A percentile compares a stretch with the other conserved stretches of the same genome.
These are phyloP conservation scores for Russula vinacea DNA, from an alignment of 768 basidiomycete species.

Conservation along the genomic window DNA sequence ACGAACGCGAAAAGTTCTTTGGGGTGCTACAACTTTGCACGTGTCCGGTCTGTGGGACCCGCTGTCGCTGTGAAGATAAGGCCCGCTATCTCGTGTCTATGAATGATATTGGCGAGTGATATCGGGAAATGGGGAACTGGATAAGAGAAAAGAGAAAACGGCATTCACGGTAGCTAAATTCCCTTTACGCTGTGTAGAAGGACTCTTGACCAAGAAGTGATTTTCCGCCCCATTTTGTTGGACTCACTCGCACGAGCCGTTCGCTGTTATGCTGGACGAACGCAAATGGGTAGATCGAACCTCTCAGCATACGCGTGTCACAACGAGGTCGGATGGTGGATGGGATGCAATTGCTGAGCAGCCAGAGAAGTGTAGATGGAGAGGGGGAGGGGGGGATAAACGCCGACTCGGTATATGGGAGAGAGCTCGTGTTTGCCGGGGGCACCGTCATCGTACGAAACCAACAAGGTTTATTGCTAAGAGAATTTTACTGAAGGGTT, in stretches of 20 bases:
- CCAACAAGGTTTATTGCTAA: neutral
- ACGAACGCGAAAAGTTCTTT: slow-evolving; percentile 30
- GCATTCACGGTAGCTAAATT: neutral
- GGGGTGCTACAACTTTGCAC: slow-evolving; percentile 30
- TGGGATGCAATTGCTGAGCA: slow-evolving; percentile 9
- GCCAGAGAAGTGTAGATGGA: slow-evolving; percentile 3
- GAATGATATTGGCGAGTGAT: too few relatives aligned
- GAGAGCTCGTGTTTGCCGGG: neutral
- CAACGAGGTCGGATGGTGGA: slow-evolving; percentile 14
- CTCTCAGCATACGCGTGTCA: neutral
- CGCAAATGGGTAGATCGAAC: slow-evolving; percentile 11
- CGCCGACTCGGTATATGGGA: neutral
- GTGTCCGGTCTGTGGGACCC: too few relatives aligned
- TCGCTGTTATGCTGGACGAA: neutral
- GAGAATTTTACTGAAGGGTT: neutral
- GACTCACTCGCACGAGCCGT: neutral
- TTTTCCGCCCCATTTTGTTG: neutral
- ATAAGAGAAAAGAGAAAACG: neutral
- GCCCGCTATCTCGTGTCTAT: too few relatives aligned
- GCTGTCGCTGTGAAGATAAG: too few relatives aligned
- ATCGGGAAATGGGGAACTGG: too few relatives aligned
- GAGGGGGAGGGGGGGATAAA: neutral
- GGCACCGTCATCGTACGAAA: neutral
- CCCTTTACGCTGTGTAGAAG: neutral
- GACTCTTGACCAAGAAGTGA: slow-evolving; percentile 3